Conservation (phyloP, 257 asterid genomes). For the Gentiana straminea region DNA sequence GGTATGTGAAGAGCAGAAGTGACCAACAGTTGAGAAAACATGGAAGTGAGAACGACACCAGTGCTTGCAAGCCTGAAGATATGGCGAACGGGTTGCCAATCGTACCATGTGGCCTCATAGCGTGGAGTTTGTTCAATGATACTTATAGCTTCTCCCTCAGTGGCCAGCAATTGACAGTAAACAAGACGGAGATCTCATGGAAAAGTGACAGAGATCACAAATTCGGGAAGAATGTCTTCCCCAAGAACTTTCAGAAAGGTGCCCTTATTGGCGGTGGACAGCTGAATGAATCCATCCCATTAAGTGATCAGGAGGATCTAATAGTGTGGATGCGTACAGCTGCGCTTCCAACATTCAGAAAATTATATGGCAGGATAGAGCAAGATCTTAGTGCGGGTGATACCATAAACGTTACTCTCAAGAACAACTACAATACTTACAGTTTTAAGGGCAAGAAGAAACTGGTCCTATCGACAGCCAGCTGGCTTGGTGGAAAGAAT, state of each 20-base stretch:
- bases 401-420: constrained; percentile 35
- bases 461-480: constrained; percentile 83
- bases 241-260: constrained; percentile 67
- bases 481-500: constrained; percentile 87
- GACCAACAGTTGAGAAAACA: constrained; percentile 69
- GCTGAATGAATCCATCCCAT: constrained; percentile 38
- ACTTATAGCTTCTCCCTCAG: constrained; percentile 50
- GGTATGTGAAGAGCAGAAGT: constrained; percentile 95
- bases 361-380: constrained; percentile 70
- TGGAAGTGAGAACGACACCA: constrained; percentile 21
- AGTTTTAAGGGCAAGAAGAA: constrained; percentile 84
- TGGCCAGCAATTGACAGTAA: constrained; percentile 41
- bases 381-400: constrained; percentile 46
- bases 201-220: constrained; percentile 89
- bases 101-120: constrained; percentile 98
- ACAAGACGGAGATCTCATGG: constrained; percentile 76
- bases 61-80: constrained; percentile 79
- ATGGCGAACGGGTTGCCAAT: constrained; percentile 34
- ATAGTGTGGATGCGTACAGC: constrained; percentile 96
- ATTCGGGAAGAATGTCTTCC: constrained; percentile 73
- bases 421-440: constrained; percentile 65
- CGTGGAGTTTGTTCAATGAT: constrained; percentile 94
- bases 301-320: constrained; percentile 70
- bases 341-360: constrained; percentile 80
- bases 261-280: constrained; percentile 51